Evolutionary conservation across 129 eudicot species (phyloP).

Genomic region (Centrapalus pauciflorus): DNA sequence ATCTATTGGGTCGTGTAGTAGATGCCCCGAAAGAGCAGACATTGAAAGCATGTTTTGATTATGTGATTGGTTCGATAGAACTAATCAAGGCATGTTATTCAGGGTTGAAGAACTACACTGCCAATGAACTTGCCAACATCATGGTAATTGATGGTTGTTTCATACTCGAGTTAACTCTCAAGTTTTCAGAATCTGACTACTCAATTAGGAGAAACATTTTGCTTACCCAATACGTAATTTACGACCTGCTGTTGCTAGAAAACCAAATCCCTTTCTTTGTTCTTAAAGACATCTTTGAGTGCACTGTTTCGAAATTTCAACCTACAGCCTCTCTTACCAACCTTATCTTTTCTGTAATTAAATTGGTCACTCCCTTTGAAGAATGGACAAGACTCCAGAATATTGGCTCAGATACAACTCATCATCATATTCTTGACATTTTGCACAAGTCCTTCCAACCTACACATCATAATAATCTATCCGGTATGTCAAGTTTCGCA

Average conservation of each 20-base stretch:
- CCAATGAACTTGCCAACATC: constrained; percentile 9
- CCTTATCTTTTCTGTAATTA: neutral
- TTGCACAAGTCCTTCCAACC: constrained; percentile 2
- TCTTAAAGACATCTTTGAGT: constrained; percentile 9
- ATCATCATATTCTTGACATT: constrained; percentile 11
- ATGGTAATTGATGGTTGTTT: constrained; percentile 26
- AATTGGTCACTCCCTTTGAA: neutral
- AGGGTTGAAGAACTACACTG: neutral
- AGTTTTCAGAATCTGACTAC: neutral
- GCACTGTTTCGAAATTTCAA: neutral
- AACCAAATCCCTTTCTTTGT: constrained; percentile 23
- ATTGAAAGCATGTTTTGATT: neutral
- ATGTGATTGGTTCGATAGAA: neutral
- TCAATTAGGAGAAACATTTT: neutral
- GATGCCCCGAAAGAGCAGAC: neutral
- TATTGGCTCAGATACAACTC: neutral
- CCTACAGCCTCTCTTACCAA: neutral
- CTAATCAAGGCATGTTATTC: neutral
- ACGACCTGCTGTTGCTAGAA: constrained; percentile 16
- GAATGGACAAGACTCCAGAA: neutral
- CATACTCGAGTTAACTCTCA: neutral
- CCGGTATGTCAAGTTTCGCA: neutral
- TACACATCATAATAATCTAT: neutral
- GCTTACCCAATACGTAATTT: neutral
- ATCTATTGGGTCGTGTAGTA: neutral